Percentiles rank a stretch among this genome's conserved stretches.
phyloP scores from a whole-genome alignment of 352 stramenopile genomes.

The Globisporangium cederbergense region DNA sequence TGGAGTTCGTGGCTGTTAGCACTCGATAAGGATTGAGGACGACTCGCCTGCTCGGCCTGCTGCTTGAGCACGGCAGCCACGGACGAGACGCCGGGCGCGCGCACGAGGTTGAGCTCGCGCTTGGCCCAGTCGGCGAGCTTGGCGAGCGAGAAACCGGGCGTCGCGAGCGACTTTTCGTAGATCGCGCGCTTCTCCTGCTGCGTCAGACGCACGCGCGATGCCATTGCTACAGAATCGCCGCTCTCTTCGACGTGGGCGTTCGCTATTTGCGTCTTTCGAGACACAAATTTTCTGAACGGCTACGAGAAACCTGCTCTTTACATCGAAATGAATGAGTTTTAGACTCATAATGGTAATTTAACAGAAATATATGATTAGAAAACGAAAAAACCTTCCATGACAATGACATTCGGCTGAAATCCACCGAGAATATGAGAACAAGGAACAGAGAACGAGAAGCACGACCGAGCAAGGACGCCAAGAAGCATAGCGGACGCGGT shows the following conservation, averaged over 20 bases:
- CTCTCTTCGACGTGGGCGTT: not conserved
- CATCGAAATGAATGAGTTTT: too few species aligned
- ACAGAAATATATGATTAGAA: too few species aligned
- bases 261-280: not conserved
- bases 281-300: too few species aligned
- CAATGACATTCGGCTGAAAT: too few species aligned
- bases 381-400: too few species aligned
- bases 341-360: too few species aligned
- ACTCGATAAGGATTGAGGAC: too few species aligned
- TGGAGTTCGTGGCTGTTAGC: not conserved
- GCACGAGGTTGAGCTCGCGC: slow-evolving; percentile 7
- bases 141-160: slow-evolving; percentile 8
- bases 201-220: slow-evolving; percentile 1
- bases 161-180: slow-evolving; percentile 12
- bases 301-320: too few species aligned
- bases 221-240: not conserved
- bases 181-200: slow-evolving; percentile 9
- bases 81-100: slow-evolving; percentile 4
- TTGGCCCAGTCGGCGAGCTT: slow-evolving; percentile 10
- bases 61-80: slow-evolving; percentile 6
- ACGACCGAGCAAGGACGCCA: not conserved
- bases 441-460: not conserved
- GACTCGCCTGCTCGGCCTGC: not conserved
- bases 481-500: not conserved
- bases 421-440: not conserved